phyloP scores from a whole-genome alignment of 257 asterid species.

The Solanum habrochaites region DNA sequence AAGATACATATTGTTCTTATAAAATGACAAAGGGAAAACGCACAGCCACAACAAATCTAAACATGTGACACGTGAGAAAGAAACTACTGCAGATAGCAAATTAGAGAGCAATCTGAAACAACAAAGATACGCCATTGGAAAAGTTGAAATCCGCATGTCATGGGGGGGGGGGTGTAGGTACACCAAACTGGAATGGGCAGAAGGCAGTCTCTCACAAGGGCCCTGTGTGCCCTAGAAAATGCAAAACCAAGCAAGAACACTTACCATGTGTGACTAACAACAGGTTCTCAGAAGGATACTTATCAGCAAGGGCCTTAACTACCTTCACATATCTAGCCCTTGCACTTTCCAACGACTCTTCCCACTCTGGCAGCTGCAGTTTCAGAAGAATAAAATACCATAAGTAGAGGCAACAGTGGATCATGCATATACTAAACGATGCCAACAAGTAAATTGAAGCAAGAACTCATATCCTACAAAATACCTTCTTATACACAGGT shows the following conservation, averaged over 20 bases:
- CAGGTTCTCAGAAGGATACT: slow-evolving; percentile 74
- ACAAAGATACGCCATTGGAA: no score
- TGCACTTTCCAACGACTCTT: slow-evolving; percentile 43
- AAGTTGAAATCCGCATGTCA: no score
- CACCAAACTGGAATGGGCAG: no score
- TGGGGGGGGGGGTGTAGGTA: no score
- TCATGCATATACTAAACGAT: not conserved
- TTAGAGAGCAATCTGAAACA: not conserved
- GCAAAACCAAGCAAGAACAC: not conserved
- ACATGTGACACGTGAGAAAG: not conserved
- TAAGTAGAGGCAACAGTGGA: not conserved
- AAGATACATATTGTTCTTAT: not conserved
- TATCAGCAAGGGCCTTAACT: slow-evolving; percentile 63
- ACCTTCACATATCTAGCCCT: slow-evolving; percentile 48
- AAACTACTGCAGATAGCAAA: not conserved
- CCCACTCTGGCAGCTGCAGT: slow-evolving; percentile 68
- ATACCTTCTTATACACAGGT: slow-evolving; percentile 55
- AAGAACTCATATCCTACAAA: not conserved
- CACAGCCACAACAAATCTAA: not conserved
- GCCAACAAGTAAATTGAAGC: not conserved
- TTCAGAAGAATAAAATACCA: not conserved
- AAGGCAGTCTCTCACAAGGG: not conserved
- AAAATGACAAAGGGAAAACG: not conserved
- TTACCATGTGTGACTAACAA: slow-evolving; percentile 85
- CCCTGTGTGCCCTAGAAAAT: not conserved